These are phyloP conservation scores for Aurifilum marmelostoma DNA, from an alignment of 2,329 filamentous ascomycete genomes.

Conservation along the genomic window DNA sequence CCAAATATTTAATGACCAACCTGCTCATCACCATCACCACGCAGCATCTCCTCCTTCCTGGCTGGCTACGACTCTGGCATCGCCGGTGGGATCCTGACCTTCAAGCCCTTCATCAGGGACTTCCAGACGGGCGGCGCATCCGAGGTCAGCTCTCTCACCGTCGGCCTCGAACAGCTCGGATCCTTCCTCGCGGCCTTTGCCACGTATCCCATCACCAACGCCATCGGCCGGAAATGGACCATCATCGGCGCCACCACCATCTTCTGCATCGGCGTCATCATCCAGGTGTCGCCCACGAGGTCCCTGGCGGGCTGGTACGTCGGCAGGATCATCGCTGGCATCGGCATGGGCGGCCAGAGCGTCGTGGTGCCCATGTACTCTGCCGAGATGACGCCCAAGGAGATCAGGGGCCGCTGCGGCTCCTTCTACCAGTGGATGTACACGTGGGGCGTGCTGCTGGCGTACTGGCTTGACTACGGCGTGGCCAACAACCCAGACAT, in stretches of 20 bases:
- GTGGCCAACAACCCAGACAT: constrained; percentile 17
- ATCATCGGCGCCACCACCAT: constrained; percentile 44
- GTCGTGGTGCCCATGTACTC: constrained; percentile 24
- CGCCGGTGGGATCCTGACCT: constrained; percentile 45
- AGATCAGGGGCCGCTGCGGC: constrained; percentile 18
- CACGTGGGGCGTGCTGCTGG: constrained; percentile 20
- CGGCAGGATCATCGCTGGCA: constrained; percentile 18
- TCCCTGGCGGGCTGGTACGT: constrained; percentile 21
- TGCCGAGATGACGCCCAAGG: constrained; percentile 43
- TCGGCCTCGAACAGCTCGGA: constrained; percentile 47
- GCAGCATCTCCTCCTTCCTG: constrained; percentile 43
- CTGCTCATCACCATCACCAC: neutral
- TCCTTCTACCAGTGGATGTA: constrained; percentile 23
- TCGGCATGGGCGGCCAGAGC: constrained; percentile 18
- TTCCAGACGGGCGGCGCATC: constrained; percentile 40
- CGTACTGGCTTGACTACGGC: constrained; percentile 24
- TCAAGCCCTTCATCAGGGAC: constrained; percentile 44
- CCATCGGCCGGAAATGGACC: constrained; percentile 45
- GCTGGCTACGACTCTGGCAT: constrained; percentile 49
- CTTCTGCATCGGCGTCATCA: constrained; percentile 48
- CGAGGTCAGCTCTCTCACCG: constrained; percentile 40
- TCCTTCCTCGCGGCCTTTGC: constrained; percentile 49
- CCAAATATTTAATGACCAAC: neutral
- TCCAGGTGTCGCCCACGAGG: constrained; percentile 43
- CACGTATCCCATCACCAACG: constrained; percentile 47